Evolutionary conservation across 805 yeast species (phyloP).

Genomic region (Jamesozyma jinghongensis): DNA sequence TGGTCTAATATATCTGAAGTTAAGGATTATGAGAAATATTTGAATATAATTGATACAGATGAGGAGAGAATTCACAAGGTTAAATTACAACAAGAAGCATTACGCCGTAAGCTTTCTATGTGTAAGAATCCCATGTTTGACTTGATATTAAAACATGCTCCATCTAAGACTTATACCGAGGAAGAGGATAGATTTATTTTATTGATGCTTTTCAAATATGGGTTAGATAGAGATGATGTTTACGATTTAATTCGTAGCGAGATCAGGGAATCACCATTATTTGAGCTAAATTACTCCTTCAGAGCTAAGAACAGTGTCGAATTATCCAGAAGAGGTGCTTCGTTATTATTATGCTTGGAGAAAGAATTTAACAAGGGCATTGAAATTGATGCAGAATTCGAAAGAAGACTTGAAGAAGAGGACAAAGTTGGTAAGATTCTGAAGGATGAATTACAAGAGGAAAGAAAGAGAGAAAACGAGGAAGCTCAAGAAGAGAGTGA

Average conservation of each 20-base stretch:
- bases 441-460: slow-evolving; percentile 16
- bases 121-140: slow-evolving; percentile 76
- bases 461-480: slow-evolving; percentile 7
- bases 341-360: slow-evolving; percentile 64
- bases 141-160: slow-evolving; percentile 60
- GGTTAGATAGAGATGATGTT: slow-evolving; percentile 68
- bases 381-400: slow-evolving; percentile 18
- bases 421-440: slow-evolving; percentile 22
- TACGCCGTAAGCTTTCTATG: slow-evolving; percentile 63
- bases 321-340: slow-evolving; percentile 69
- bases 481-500: slow-evolving; percentile 4
- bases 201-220: slow-evolving; percentile 69
- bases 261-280: slow-evolving; percentile 63
- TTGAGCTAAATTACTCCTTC: slow-evolving; percentile 81
- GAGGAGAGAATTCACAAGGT: slow-evolving; percentile 68
- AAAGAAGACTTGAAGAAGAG: slow-evolving; percentile 22
- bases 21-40: slow-evolving; percentile 81
- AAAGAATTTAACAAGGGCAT: slow-evolving; percentile 50
- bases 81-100: slow-evolving; percentile 65
- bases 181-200: slow-evolving; percentile 87
- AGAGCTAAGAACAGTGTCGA: slow-evolving; percentile 72
- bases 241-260: slow-evolving; percentile 72
- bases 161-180: slow-evolving; percentile 67
- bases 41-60: slow-evolving; percentile 76
- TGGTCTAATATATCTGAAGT: slow-evolving; percentile 74